Evolutionary conservation across 371 early-diverging fungal genomes (phyloP), one percentile per base, ranked within the genome.

Genomic region (Mortierella sp.): DNA sequence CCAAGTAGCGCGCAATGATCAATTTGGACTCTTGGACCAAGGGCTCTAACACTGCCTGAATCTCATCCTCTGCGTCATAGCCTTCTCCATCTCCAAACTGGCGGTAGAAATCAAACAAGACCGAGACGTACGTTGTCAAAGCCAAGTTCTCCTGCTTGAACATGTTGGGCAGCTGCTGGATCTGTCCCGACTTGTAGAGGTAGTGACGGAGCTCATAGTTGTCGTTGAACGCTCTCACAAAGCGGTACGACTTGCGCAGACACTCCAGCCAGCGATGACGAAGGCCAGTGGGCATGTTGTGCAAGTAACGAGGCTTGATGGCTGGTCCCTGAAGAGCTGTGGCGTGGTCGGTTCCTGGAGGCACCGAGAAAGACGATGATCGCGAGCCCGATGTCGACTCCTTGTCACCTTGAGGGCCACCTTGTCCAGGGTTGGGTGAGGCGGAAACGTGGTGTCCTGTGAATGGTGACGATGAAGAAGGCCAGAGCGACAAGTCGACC

Each of bases 131-230:
- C 28, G 87, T 88, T 26, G 84, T 87, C 70, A 88, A 50, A 3
- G 90, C 88, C 75, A 87, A 77, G 44, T 89, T 89, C 81, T 95
- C 95, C 89, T 96, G 93, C 80, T 94, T 94, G 45, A 96, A 92
- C 79, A 97, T 89, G 76, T 96, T 96, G 38, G 98, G 98, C 90
- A 96, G 85, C 73, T 96, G 95, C 28, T 94, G 92, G 88, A 96
- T 95, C 72, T 96, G 93, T 3, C 97, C 96, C 88, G 91, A 91
- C 77, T 92, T 92, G 81, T 93, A 96, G 38, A 97, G 86, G 19
- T 94, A 92, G 81, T 93, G 91, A 2, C 98, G 91, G 74, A 97
- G 90, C 57, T 92, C 92, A 82, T 93, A 90, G 84, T 95, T 92
- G 72, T 87, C 91, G 86, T 97, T 97, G 82, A 97, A 97, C 4